Base-by-base conservation (phyloP, 495 filamentous ascomycete genomes). In the Aspergillus leporis region DNA sequence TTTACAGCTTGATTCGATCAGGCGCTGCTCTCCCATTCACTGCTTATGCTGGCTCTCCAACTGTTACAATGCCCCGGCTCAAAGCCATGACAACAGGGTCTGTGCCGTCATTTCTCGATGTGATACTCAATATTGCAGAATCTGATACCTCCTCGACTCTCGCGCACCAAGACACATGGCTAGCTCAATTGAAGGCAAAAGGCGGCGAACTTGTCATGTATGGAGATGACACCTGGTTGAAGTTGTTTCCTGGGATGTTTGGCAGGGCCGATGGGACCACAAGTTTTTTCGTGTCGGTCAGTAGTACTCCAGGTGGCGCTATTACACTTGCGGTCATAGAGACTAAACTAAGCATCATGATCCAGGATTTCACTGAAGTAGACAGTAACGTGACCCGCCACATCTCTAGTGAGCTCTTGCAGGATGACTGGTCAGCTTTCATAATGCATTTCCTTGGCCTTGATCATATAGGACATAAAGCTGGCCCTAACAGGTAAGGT, bases 31-130 rank as follows among this genome's bases (percentile, higher is more conserved):
- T 97, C 25, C 94, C 94, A 22, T 99, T 96, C 66, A 98, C 94
- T 16, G 93, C 93, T 25, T 90, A 96, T 83, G 94, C 94, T n/a
- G 88, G 89, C 9, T 90, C 95, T 43, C 94, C 94, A 10, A 99
- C 94, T 16, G 93, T 99, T 61, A 99, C 94, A 22, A 97, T 99
- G 95, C 94, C 94, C 54, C 87, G 94, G 30, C 83, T 99, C 62
- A 99, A 99, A 75, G 93, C 95, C 19, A 92, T 99, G 51, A 98
- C 94, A 4, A 98, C 95, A 3, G 94, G 94, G 49, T 96, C 92
- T 5, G 91, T 96, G 48, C 94, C 94, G 10, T 96, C 93, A 2
- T 99, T 99, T 70, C 84, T 97, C 28, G 94, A 99, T 72, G 90
- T 97, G 22, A 93, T 99, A 53, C 83, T 99, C 41, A 99, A 96